Evolutionary conservation across 225 moss, liverwort and hornwort genomes (phyloP).

Genomic region (Polytrichum formosum): DNA sequence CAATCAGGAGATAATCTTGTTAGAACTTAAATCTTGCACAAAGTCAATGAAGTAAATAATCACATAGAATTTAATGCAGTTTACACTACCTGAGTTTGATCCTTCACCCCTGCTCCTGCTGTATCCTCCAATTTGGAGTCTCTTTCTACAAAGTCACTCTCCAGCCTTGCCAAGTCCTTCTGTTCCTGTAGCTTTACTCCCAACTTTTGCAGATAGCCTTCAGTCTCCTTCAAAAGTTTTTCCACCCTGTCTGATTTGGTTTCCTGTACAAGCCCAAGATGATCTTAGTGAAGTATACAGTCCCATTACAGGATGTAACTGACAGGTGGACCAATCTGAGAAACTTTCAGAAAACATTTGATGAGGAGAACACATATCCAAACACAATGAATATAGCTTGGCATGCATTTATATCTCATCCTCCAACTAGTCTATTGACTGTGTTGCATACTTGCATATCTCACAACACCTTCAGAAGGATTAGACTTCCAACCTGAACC

Average conservation of each 20-base stretch:
- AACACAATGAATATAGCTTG: too few species aligned
- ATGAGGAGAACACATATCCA: too few species aligned
- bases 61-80: too few species aligned
- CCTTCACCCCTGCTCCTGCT: constrained; percentile 48
- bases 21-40: constrained; percentile 5
- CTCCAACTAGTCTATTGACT: too few species aligned
- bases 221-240: constrained; percentile 90
- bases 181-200: constrained; percentile 93
- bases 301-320: too few species aligned
- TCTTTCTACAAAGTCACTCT: constrained; percentile 51
- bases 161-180: constrained; percentile 67
- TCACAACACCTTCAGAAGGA: constrained; percentile 1
- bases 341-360: too few species aligned
- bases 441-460: too few species aligned
- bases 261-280: constrained; percentile 51
- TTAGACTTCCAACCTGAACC: constrained; percentile 69
- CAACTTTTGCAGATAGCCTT: constrained; percentile 90
- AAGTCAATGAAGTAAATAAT: background rate
- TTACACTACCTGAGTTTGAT: constrained; percentile 77
- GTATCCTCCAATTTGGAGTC: constrained; percentile 41
- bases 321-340: too few species aligned
- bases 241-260: constrained; percentile 97
- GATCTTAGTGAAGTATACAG: background rate
- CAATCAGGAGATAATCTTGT: constrained; percentile 5
- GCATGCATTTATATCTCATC: too few species aligned